Evolutionary conservation across 768 basidiomycete species (phyloP), one percentile per base, ranked within the genome.

Genomic region (Lyophyllum atratum): DNA sequence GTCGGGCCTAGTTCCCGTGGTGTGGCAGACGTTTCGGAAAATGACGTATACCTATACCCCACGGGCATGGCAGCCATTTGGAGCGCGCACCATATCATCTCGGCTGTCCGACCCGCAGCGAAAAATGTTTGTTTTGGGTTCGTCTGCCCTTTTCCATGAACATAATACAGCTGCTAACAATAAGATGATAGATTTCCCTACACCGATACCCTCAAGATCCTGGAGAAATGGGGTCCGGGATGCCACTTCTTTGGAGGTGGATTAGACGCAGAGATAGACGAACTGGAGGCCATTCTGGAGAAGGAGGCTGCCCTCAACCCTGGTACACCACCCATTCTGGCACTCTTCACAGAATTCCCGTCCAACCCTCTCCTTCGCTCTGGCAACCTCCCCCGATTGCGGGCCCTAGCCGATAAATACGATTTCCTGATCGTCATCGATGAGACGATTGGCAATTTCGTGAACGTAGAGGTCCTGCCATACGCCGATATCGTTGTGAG

Each of bases 111-210:
- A 28, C 81, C 84, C 39, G 63, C 70, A 10, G 87, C 85, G 10
- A 97, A 95, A 76, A 95, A 92, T 64, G 83, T 95, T 28, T 96
- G 93, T 67, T 98, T 96, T 64, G 96, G 96, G 95, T 96, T 65
- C 60, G 88, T 73, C 9, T 26, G 19, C 4, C 3, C 21, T 14
- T 33, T 7, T 25, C 49, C 26, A 17, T 51, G 19, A 15, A 15
- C 25, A 54, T 28, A 6, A 22, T n/a, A 3, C 11, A n/a, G 22
- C 8, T 37, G 34, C 22, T 50, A 39, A 49, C 44, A 21, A 37
- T 31, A 21, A n/a, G 26, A 24, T 22, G 25, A 31, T 61, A 97
- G 95, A 15, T 99, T 98, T 72, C 89, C 95, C 0, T 99, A 98
- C 70, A 92, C 86, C 9, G 96, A 98, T 68, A 98, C 96, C 4